A percentile compares a stretch with the other conserved stretches of the same genome.
These are phyloP conservation scores for Auriculariales sp. DNA, from an alignment of 768 basidiomycete genomes.

Conservation along the genomic window DNA sequence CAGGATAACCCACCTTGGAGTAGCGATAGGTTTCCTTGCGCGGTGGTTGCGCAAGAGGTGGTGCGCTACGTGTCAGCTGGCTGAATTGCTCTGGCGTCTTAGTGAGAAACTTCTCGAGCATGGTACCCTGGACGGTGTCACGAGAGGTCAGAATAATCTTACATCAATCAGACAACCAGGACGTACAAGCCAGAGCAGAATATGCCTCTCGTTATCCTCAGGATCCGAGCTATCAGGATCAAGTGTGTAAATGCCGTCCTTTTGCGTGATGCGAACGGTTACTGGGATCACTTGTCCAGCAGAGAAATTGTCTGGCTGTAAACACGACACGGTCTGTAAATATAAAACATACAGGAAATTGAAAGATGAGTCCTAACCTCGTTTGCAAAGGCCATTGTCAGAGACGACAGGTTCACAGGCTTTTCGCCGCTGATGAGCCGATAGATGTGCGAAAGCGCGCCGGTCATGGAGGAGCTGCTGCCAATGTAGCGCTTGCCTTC, in stretches of 20 bases:
- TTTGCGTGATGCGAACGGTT: slow-evolving; percentile 49
- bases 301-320: slow-evolving; percentile 50
- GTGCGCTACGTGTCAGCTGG: slow-evolving; percentile 28
- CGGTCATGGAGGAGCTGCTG: slow-evolving; percentile 80
- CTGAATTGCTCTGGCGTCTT: slow-evolving; percentile 47
- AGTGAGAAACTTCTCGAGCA: slow-evolving; percentile 83
- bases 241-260: slow-evolving; percentile 38
- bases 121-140: slow-evolving; percentile 44
- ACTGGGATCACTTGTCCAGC: slow-evolving; percentile 67
- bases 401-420: slow-evolving; percentile 39
- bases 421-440: slow-evolving; percentile 69
- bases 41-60: slow-evolving; percentile 15
- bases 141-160: background rate
- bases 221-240: slow-evolving; percentile 36
- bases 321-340: background rate
- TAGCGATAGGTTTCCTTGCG: slow-evolving; percentile 73
- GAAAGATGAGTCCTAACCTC: slow-evolving; percentile 31
- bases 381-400: slow-evolving; percentile 44
- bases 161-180: background rate
- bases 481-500: slow-evolving; percentile 57
- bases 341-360: background rate
- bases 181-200: slow-evolving; percentile 62
- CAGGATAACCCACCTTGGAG: slow-evolving; percentile 41
- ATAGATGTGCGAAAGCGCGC: slow-evolving; percentile 76
- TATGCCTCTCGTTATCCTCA: slow-evolving; percentile 39